phyloP scores from a whole-genome alignment of 2,329 filamentous ascomycete species.

The Mollisiaceae sp. region DNA sequence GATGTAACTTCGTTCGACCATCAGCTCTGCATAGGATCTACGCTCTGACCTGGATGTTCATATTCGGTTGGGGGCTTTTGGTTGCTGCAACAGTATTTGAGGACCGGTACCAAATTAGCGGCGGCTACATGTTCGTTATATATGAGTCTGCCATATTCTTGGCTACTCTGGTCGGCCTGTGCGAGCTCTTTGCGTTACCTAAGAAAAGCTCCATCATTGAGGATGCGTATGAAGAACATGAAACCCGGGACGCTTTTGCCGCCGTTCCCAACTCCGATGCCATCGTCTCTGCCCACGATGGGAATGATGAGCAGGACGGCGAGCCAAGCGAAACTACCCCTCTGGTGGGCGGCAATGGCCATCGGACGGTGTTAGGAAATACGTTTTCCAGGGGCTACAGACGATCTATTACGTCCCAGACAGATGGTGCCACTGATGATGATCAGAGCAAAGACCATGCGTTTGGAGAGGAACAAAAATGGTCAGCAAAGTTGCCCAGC shows the following conservation, averaged over 20 bases:
- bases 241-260: constrained; percentile 47
- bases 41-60: constrained; percentile 82
- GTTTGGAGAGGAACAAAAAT: constrained; percentile 79
- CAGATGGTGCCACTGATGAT: constrained; percentile 37
- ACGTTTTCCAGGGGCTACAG: constrained; percentile 61
- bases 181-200: constrained; percentile 80
- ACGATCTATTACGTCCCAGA: constrained; percentile 32
- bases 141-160: constrained; percentile 78
- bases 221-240: constrained; percentile 57
- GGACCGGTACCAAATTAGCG: constrained; percentile 72
- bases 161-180: constrained; percentile 74
- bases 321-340: constrained; percentile 59
- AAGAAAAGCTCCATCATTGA: constrained; percentile 72
- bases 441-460: constrained; percentile 46
- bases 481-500: constrained; percentile 78
- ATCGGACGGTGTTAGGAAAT: constrained; percentile 58
- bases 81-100: constrained; percentile 77
- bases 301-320: constrained; percentile 38
- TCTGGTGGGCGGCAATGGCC: constrained; percentile 51
- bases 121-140: constrained; percentile 82
- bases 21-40: constrained; percentile 87
- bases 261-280: constrained; percentile 42
- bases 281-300: constrained; percentile 46
- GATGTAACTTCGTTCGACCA: constrained; percentile 79
- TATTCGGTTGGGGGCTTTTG: constrained; percentile 73